A percentile compares a stretch with the other conserved stretches of the same genome.
Evolutionary conservation across 495 filamentous ascomycete genomes (phyloP).

Genomic region (Aspergillus cristatus): DNA sequence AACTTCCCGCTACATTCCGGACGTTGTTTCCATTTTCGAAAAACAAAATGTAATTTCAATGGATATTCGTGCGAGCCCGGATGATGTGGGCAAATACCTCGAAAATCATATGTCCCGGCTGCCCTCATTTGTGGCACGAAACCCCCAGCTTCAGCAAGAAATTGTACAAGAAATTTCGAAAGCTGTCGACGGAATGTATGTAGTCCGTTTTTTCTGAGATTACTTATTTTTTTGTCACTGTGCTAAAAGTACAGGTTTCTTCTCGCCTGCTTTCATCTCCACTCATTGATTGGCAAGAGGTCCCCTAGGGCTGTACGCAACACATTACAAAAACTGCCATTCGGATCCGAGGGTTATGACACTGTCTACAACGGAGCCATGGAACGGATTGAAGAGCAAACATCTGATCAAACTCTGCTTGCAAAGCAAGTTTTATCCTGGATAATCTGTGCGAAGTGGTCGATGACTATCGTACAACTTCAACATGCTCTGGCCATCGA

Average conservation of each 20-base stretch:
- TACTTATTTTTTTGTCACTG: background rate
- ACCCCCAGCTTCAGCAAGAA: slow-evolving; percentile 16
- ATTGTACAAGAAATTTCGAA: slow-evolving; percentile 20
- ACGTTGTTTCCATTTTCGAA: slow-evolving; percentile 8
- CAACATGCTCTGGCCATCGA: slow-evolving; percentile 39
- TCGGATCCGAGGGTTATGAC: slow-evolving; percentile 9
- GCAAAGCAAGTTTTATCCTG: slow-evolving; percentile 28
- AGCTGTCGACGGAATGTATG: slow-evolving; percentile 34
- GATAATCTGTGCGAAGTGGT: slow-evolving; percentile 35
- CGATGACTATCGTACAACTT: slow-evolving; percentile 32
- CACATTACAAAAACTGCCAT: slow-evolving; percentile 24
- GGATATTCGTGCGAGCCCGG: slow-evolving; percentile 18
- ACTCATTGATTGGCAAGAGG: slow-evolving; percentile 29
- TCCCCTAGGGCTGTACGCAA: slow-evolving; percentile 21
- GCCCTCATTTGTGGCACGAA: slow-evolving; percentile 7
- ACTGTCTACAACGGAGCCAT: slow-evolving; percentile 16
- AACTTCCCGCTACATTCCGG: slow-evolving; percentile 17
- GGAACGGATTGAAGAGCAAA: slow-evolving; percentile 14
- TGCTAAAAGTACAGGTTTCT: slow-evolving; percentile 47
- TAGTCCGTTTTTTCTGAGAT: slow-evolving; percentile 3
- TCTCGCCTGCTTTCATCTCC: slow-evolving; percentile 41
- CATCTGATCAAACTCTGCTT: slow-evolving; percentile 21
- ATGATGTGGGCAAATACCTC: slow-evolving; percentile 24
- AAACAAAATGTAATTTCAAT: slow-evolving; percentile 4
- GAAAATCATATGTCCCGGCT: slow-evolving; percentile 11